These are phyloP conservation scores for Apiotrichum siamense DNA, from an alignment of 1,284 basidiomycete genomes.

Conservation along the genomic window DNA sequence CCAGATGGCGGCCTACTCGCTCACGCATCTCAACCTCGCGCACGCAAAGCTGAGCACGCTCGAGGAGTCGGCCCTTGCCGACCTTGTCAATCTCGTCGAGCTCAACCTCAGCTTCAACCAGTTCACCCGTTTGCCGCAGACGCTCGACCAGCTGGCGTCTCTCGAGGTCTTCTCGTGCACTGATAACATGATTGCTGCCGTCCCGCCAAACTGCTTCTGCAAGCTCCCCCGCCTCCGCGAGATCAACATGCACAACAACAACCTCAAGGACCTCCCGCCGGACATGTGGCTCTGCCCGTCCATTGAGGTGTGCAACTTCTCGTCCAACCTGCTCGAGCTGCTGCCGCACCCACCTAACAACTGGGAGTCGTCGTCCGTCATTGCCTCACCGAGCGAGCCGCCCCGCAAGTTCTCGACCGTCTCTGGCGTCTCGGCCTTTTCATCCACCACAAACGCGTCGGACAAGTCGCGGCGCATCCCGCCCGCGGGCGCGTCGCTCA, in stretches of 20 bases:
- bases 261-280: constrained; percentile 67
- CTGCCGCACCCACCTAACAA: constrained; percentile 61
- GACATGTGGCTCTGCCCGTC: constrained; percentile 79
- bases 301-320: constrained; percentile 72
- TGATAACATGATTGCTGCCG: constrained; percentile 74
- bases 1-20: constrained; percentile 56
- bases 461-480: constrained; percentile 11
- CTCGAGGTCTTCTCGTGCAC: constrained; percentile 76
- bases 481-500: constrained; percentile 17
- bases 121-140: constrained; percentile 76
- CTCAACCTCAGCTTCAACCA: constrained; percentile 81
- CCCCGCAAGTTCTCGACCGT: constrained; percentile 22
- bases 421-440: constrained; percentile 53
- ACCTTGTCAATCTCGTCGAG: constrained; percentile 64
- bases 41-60: constrained; percentile 83
- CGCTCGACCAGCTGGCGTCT: constrained; percentile 64
- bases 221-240: constrained; percentile 66
- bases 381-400: constrained; percentile 11
- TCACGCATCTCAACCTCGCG: constrained; percentile 82
- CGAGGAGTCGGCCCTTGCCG: constrained; percentile 64
- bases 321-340: constrained; percentile 74
- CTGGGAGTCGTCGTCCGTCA: constrained; percentile 12
- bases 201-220: constrained; percentile 70
- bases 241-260: constrained; percentile 89
- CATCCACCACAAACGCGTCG: constrained; percentile 52